phyloP scores from a whole-genome alignment of 2,329 filamentous ascomycete species.

The Ampelomyces quisqualis region DNA sequence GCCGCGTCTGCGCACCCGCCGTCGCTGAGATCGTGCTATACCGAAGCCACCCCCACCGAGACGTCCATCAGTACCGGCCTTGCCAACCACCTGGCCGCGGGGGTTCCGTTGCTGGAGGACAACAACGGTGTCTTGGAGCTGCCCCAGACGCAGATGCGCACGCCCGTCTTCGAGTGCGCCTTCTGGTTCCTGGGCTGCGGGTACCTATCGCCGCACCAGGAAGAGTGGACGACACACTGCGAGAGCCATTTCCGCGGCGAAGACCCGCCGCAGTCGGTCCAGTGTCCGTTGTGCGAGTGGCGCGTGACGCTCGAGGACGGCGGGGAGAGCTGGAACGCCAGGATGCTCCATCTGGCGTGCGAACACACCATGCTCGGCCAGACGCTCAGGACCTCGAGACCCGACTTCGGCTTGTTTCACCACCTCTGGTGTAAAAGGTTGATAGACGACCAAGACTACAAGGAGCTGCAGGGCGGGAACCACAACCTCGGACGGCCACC shows the following conservation, averaged over 20 bases:
- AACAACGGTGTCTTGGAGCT: constrained; percentile 31
- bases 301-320: constrained; percentile 14
- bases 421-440: constrained; percentile 35
- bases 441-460: constrained; percentile 36
- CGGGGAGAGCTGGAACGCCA: constrained; percentile 21
- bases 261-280: constrained; percentile 30
- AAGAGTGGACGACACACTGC: constrained; percentile 37
- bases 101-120: constrained; percentile 29
- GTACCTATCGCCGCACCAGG: constrained; percentile 19
- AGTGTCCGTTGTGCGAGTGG: constrained; percentile 40
- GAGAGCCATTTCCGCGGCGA: constrained; percentile 37
- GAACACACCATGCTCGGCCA: constrained; percentile 27
- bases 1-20: constrained; percentile 24
- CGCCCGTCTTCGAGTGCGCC: constrained; percentile 32
- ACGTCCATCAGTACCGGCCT: constrained; percentile 31
- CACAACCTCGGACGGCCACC: constrained; percentile 23
- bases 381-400: constrained; percentile 25
- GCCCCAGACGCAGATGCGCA: constrained; percentile 6
- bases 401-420: constrained; percentile 33
- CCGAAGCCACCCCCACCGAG: constrained; percentile 28
- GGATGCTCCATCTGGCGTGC: constrained; percentile 34
- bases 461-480: constrained; percentile 37
- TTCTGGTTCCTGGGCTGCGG: constrained; percentile 40
- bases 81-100: constrained; percentile 19
- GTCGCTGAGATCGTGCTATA: constrained; percentile 28